A percentile compares a stretch with the other conserved stretches of the same genome.
Evolutionary conservation across 192 early-diverging fungal species (phyloP).

Genomic region (Oehlia diaphana): DNA sequence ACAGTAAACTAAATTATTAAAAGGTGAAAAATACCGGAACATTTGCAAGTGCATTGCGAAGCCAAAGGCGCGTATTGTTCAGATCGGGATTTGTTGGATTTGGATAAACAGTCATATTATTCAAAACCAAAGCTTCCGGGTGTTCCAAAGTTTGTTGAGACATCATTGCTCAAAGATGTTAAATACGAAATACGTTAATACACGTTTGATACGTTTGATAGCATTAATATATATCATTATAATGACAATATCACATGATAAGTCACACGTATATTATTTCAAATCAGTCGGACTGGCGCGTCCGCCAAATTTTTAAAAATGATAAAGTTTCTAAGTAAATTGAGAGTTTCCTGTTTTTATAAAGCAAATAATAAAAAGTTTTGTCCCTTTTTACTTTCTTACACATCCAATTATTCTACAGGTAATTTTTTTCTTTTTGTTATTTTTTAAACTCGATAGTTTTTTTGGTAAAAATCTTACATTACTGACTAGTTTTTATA

Average conservation of each 20-base stretch:
- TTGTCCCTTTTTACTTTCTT: background rate
- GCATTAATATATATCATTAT: too few species aligned
- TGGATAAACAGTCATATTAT: background rate
- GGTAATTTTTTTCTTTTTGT: background rate
- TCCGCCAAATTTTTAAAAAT: background rate
- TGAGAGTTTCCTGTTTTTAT: background rate
- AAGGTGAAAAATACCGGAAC: background rate
- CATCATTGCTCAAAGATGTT: background rate
- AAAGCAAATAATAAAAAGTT: background rate
- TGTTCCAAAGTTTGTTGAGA: background rate
- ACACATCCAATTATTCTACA: background rate
- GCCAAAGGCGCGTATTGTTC: background rate
- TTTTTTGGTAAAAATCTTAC: background rate
- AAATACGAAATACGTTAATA: too few species aligned
- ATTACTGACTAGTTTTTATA: background rate
- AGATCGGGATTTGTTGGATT: background rate
- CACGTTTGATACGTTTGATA: too few species aligned
- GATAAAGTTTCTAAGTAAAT: background rate
- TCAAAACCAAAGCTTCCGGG: background rate
- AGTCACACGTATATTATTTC: background rate
- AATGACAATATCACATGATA: too few species aligned
- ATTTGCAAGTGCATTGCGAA: background rate
- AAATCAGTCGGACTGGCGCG: background rate
- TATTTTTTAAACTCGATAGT: background rate
- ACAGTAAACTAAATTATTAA: background rate